phyloP scores from a whole-genome alignment of 148 eudicot genomes.

The Amaranthus hypochondriacus region DNA sequence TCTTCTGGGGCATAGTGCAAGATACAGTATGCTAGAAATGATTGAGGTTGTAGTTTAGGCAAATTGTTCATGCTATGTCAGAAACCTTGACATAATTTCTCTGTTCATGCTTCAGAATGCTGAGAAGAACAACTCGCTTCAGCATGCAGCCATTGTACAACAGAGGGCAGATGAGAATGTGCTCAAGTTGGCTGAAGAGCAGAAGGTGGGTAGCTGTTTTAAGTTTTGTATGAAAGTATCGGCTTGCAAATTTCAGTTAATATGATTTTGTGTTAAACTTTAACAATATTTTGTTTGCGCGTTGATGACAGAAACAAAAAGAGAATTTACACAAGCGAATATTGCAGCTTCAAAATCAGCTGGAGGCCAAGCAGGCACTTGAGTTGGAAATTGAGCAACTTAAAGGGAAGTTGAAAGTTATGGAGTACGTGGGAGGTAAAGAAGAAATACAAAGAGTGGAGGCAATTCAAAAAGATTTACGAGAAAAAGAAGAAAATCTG shows the following conservation, averaged over 20 bases:
- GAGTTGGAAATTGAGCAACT: slow-evolving; percentile 77
- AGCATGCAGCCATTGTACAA: slow-evolving; percentile 67
- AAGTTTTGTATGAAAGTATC: not conserved
- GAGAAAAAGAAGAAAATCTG: slow-evolving; percentile 74
- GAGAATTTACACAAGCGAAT: slow-evolving; percentile 67
- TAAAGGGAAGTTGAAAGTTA: slow-evolving; percentile 64
- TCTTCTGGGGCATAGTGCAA: not conserved
- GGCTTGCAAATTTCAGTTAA: not conserved
- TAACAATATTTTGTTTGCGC: not conserved
- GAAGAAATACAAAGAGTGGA: slow-evolving; percentile 71
- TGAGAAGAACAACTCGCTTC: slow-evolving; percentile 52
- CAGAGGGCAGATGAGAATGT: slow-evolving; percentile 73
- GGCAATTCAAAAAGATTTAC: slow-evolving; percentile 43
- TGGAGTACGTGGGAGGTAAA: slow-evolving; percentile 73
- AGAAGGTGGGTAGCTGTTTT: slow-evolving; percentile 42
- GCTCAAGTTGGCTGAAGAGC: slow-evolving; percentile 75
- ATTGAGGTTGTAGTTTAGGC: not conserved
- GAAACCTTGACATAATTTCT: slow-evolving; percentile 14
- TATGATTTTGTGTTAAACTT: not conserved
- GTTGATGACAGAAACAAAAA: slow-evolving; percentile 59
- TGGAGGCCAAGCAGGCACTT: slow-evolving; percentile 80
- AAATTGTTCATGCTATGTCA: not conserved
- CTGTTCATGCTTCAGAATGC: slow-evolving; percentile 50
- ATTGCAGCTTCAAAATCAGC: slow-evolving; percentile 64
- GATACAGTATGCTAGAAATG: not conserved